Evolutionary conservation across 306 rosid genomes (phyloP).

Genomic region (Echinosophora koreensis): DNA sequence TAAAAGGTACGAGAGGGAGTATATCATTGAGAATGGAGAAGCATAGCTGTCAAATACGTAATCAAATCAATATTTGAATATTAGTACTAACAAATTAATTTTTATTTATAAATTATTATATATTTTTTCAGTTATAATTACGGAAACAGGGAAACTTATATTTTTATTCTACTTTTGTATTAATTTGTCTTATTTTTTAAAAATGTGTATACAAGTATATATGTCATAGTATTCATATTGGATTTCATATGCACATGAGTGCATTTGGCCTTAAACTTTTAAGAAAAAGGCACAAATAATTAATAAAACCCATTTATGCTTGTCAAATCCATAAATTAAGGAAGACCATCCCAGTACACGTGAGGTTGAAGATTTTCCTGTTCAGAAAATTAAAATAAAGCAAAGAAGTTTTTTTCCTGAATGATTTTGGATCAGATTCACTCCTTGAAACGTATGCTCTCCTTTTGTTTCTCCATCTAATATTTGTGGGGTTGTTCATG

Average conservation of each 20-base stretch:
- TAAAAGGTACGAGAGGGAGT: too few relatives aligned
- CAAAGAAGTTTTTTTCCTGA: background rate
- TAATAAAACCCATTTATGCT: background rate
- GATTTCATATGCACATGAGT: background rate
- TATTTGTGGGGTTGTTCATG: background rate
- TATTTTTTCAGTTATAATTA: too few relatives aligned
- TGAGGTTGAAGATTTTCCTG: slow-evolving; percentile 1
- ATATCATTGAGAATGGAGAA: too few relatives aligned
- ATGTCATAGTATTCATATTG: background rate
- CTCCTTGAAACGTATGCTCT: background rate
- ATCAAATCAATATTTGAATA: too few relatives aligned
- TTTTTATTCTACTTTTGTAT: too few relatives aligned
- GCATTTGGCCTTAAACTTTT: background rate
- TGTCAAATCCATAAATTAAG: background rate
- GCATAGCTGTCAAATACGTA: too few relatives aligned
- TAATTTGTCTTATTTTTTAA: too few relatives aligned
- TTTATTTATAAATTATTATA: too few relatives aligned
- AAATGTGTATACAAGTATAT: background rate
- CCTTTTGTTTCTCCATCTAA: background rate
- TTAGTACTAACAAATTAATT: too few relatives aligned
- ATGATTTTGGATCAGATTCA: background rate
- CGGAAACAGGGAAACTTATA: too few relatives aligned
- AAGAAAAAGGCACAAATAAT: background rate
- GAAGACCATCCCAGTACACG: background rate
- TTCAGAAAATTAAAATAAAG: background rate